Evolutionary conservation across 2,329 filamentous ascomycete genomes (phyloP).

Genomic region (Aureobasidium sp.): DNA sequence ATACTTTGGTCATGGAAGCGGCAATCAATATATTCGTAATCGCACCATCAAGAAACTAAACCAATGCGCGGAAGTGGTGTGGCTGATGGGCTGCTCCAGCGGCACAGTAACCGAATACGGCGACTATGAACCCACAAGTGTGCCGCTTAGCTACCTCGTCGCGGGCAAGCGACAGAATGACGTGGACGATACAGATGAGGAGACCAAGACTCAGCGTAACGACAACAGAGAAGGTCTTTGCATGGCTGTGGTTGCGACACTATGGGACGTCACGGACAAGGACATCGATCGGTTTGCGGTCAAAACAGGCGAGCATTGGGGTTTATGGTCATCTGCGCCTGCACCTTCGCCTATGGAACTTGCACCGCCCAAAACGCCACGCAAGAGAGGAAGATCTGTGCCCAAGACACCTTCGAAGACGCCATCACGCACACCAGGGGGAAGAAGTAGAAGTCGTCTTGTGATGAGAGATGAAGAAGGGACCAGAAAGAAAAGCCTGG

Average conservation of each 20-base stretch:
- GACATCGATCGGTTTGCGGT: conserved; percentile 92
- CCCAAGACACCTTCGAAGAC: conserved; percentile 26
- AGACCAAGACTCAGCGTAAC: background rate
- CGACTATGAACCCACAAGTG: conserved; percentile 84
- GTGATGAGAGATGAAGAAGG: conserved; percentile 22
- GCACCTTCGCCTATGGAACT: conserved; percentile 21
- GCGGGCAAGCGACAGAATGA: conserved; percentile 49
- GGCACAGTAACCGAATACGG: conserved; percentile 72
- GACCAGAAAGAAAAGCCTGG: conserved; percentile 44
- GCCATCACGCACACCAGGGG: conserved; percentile 22
- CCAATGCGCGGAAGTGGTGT: conserved; percentile 41
- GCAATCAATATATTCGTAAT: conserved; percentile 85
- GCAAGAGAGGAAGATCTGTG: conserved; percentile 16
- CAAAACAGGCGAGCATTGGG: conserved; percentile 76
- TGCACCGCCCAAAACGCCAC: conserved; percentile 23
- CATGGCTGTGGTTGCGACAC: conserved; percentile 75
- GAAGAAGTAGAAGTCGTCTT: conserved; percentile 20
- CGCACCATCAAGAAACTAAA: conserved; percentile 68
- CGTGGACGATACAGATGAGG: background rate
- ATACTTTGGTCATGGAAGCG: conserved; percentile 95
- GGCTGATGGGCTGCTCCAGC: conserved; percentile 92
- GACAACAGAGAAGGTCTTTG: conserved; percentile 21
- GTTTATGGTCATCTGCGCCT: conserved; percentile 43
- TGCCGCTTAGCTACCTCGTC: conserved; percentile 84
- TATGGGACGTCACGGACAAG: conserved; percentile 97